These are phyloP conservation scores for Scedosporium minutisporum DNA, from an alignment of 2,329 filamentous ascomycete species.

Conservation along the genomic window DNA sequence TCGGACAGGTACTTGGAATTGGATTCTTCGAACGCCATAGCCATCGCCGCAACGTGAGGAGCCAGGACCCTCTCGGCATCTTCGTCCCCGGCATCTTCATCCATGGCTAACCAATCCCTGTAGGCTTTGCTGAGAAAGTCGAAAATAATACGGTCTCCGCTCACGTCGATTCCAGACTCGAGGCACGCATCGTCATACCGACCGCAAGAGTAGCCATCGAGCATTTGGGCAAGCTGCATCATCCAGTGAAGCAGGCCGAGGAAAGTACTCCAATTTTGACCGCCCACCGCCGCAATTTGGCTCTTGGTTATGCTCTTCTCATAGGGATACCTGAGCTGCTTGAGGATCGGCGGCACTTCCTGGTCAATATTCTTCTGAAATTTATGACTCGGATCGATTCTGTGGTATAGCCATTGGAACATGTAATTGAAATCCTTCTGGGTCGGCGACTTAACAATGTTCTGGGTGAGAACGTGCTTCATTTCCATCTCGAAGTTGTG, in stretches of 20 bases:
- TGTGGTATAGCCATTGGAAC: slow-evolving; percentile 96
- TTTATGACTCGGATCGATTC: slow-evolving; percentile 85
- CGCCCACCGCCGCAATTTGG: slow-evolving; percentile 86
- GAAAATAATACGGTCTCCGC: slow-evolving; percentile 86
- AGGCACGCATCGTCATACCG: slow-evolving; percentile 85
- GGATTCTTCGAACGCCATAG: slow-evolving; percentile 70
- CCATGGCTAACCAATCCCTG: slow-evolving; percentile 85
- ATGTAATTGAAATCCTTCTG: slow-evolving; percentile 98
- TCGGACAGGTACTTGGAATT: slow-evolving; percentile 81
- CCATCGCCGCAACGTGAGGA: slow-evolving; percentile 83
- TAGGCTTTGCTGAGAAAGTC: slow-evolving; percentile 86
- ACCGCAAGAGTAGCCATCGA: slow-evolving; percentile 70
- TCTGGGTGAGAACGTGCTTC: slow-evolving; percentile 86
- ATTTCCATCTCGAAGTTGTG: slow-evolving; percentile 98
- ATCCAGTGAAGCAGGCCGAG: slow-evolving; percentile 94
- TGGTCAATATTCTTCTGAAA: slow-evolving; percentile 94
- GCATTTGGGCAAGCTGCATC: slow-evolving; percentile 94
- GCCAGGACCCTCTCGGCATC: slow-evolving; percentile 68
- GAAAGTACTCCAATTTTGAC: slow-evolving; percentile 95
- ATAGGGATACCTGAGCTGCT: slow-evolving; percentile 89
- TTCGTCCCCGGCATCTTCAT: slow-evolving; percentile 80
- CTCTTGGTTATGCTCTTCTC: slow-evolving; percentile 95
- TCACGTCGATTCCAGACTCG: slow-evolving; percentile 80
- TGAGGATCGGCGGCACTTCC: slow-evolving; percentile 84
- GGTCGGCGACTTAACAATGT: slow-evolving; percentile 85